These are phyloP conservation scores for Lanmaoa rubissima DNA, from an alignment of 768 basidiomycete genomes.

Conservation along the genomic window DNA sequence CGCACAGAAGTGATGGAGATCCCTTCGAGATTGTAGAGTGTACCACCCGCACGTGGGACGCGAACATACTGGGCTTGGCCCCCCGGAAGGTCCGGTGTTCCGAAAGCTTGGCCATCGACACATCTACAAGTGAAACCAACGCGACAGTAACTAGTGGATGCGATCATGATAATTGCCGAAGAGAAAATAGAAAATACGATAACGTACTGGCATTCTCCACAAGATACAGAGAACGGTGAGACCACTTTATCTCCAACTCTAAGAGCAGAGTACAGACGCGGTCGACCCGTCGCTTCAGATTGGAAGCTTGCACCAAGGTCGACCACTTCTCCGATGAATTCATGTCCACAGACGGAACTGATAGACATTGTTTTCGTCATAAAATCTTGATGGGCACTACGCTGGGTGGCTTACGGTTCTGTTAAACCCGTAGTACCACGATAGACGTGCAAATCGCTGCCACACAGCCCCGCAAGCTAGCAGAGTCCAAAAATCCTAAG, in stretches of 20 bases:
- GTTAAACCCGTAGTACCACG: conserved; percentile 56
- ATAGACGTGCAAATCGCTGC: conserved; percentile 76
- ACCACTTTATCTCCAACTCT: conserved; percentile 75
- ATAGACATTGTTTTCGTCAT: background rate
- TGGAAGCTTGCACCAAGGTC: conserved; percentile 62
- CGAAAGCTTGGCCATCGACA: conserved; percentile 58
- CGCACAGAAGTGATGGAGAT: conserved; percentile 29
- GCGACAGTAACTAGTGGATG: conserved; percentile 55
- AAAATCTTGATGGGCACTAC: background rate
- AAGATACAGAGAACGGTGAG: conserved; percentile 75
- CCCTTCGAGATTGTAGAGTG: conserved; percentile 61
- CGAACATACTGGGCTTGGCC: conserved; percentile 81
- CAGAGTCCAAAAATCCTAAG: background rate
- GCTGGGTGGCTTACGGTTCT: conserved; percentile 44
- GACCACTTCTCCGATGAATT: conserved; percentile 72
- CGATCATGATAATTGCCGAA: background rate
- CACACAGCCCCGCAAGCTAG: conserved; percentile 67
- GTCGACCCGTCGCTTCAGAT: conserved; percentile 44
- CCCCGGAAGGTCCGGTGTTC: conserved; percentile 62
- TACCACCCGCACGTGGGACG: conserved; percentile 78
- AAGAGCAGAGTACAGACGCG: conserved; percentile 60
- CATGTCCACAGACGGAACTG: conserved; percentile 72
- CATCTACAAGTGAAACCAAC: conserved; percentile 77
- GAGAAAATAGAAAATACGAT: background rate
- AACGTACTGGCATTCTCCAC: conserved; percentile 81